Evolutionary conservation across 1,284 basidiomycete species (phyloP).

Genomic region (Ustilago hordei): DNA sequence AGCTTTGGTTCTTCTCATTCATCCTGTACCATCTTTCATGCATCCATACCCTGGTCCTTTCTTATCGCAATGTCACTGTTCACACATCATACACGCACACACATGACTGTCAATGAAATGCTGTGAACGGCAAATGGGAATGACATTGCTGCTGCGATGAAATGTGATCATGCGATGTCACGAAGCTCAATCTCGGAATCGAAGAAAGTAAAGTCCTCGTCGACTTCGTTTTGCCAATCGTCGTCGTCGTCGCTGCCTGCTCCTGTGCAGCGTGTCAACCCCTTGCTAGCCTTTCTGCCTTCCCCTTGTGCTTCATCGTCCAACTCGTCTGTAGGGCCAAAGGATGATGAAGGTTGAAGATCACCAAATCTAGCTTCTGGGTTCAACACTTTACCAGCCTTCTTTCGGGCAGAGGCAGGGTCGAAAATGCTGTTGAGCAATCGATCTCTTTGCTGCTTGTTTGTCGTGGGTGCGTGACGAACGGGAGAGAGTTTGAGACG

Average conservation of each 20-base stretch:
- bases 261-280: background rate
- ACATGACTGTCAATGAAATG: conserved; percentile 8
- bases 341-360: conserved; percentile 7
- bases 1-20: conserved; percentile 8
- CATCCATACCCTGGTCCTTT: conserved; percentile 16
- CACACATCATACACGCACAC: background rate
- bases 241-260: conserved; percentile 32
- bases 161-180: conserved; percentile 21
- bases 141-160: background rate
- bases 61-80: conserved; percentile 23
- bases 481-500: conserved; percentile 35
- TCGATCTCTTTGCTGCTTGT: background rate
- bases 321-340: background rate
- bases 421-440: conserved; percentile 29
- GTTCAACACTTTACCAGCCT: conserved; percentile 5
- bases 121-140: background rate
- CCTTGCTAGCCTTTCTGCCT: background rate
- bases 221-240: conserved; percentile 45
- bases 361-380: conserved; percentile 33
- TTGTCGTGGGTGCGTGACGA: conserved; percentile 14
- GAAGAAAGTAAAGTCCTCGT: conserved; percentile 43
- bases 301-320: conserved; percentile 1
- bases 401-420: conserved; percentile 7
- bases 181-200: conserved; percentile 44
- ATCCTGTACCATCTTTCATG: conserved; percentile 20